Evolutionary conservation across 805 yeast genomes (phyloP).

Genomic region (Candida hungchunana): DNA sequence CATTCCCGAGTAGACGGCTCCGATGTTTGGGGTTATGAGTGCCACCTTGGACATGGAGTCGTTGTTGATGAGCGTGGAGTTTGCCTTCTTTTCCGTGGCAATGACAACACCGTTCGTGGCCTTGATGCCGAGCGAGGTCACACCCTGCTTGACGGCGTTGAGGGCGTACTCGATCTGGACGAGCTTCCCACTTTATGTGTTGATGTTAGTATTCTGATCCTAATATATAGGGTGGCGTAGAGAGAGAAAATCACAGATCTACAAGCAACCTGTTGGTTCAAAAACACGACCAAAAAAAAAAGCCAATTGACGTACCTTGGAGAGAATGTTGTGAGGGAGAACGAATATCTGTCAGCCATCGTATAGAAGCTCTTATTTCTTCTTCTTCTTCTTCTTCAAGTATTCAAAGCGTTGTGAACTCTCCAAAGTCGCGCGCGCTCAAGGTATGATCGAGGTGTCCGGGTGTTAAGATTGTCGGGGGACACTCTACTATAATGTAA

Average conservation of each 20-base stretch:
- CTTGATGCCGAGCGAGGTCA: constrained; percentile 89
- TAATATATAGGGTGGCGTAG: no score
- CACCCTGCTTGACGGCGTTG: constrained; percentile 97
- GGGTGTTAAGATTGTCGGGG: no score
- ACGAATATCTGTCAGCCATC: constrained; percentile 98
- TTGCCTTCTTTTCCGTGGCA: constrained; percentile 92
- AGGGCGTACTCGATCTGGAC: constrained; percentile 97
- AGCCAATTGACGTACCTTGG: constrained; percentile 58
- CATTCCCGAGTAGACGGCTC: constrained; percentile 97
- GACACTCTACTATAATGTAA: no score
- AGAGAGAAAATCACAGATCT: no score
- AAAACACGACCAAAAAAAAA: background rate
- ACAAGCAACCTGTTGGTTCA: no score
- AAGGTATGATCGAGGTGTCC: no score
- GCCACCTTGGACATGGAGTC: constrained; percentile 78
- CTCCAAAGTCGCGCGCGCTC: no score
- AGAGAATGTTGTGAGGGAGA: constrained; percentile 94
- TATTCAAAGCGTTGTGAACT: no score
- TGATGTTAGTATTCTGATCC: constrained; percentile 14
- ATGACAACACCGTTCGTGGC: constrained; percentile 95
- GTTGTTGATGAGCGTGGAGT: constrained; percentile 69
- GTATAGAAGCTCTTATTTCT: no score
- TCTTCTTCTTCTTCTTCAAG: no score
- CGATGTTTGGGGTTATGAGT: constrained; percentile 88
- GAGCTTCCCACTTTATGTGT: constrained; percentile 74